Base-by-base conservation (phyloP, 2,329 filamentous ascomycete species). In the Hypomyces perniciosus region DNA sequence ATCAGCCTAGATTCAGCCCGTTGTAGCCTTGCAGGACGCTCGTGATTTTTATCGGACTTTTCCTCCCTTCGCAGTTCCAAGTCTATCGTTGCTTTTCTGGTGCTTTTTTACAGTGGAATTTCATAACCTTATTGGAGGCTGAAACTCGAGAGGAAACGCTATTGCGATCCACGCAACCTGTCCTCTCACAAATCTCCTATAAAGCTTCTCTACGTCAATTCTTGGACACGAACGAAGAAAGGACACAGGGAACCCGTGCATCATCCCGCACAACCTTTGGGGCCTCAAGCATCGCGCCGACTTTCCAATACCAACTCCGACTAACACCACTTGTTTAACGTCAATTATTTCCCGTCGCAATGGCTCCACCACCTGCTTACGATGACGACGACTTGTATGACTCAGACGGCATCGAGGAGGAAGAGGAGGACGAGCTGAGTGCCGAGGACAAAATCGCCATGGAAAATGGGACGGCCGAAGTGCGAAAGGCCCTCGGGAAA, bases 391-490 rank as follows among this genome's bases (percentile, higher is more conserved):
- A 68, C 27, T 59, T 69, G 33, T 65, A 79, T 49, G 71, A 77
- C 51, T 74, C 79, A 54, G 79, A 71, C 50, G 76, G 80, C 26
- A 70, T 62, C 2, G 68, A 73, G 10, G 75, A 69, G 12, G 70
- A 73, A 42, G 72, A 73, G 33, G 68, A 71, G 12, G 72, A 73
- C 53, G 65, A 77, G 57, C 63, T 77, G 40, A 77, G 71, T 47
- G 62, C 70, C 1, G 76, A 79, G 56, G 76, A 79, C 54, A 68
- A 67, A 38, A 66, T 62, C 7, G 65, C 69, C 9, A 79, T 95
- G 78, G 76, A 78, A 37, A 68, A 79, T 37, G 85, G 84, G 46
- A 89, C 85, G 1, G 73, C 77, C 37, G 76, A 84, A 56, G 86
- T 95, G 34, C 78, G 81, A 52, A 74, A 75, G 54, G 77, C 78